phyloP scores from a whole-genome alignment of 2,329 filamentous ascomycete species.

The Stagonosporopsis chrysanthemi region DNA sequence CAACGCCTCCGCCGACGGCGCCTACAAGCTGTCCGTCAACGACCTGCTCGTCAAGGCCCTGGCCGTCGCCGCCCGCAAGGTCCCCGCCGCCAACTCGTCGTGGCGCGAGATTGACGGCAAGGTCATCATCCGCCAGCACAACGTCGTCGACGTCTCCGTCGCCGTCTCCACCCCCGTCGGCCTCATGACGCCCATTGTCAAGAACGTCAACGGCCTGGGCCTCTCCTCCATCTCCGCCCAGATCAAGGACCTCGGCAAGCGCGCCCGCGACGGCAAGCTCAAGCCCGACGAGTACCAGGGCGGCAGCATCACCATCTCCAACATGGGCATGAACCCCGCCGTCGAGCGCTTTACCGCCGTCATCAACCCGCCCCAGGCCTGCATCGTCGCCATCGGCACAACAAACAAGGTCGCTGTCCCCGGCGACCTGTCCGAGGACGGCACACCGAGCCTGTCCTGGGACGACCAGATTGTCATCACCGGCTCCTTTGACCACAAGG shows the following conservation, averaged over 20 bases:
- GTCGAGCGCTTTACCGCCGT: slow-evolving; percentile 97
- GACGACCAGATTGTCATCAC: slow-evolving; percentile 97
- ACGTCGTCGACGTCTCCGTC: slow-evolving; percentile 91
- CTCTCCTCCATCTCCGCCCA: slow-evolving; percentile 85
- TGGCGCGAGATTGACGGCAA: slow-evolving; percentile 83
- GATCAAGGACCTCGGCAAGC: slow-evolving; percentile 97
- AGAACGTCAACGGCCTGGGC: slow-evolving; percentile 83
- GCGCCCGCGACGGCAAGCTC: slow-evolving; percentile 94
- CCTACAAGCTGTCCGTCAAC: slow-evolving; percentile 99
- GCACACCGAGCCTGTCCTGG: slow-evolving; percentile 77
- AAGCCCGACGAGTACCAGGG: slow-evolving; percentile 99
- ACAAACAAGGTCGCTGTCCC: slow-evolving; percentile 94
- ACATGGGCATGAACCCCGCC: slow-evolving; percentile 99
- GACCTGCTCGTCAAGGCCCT: slow-evolving; percentile 99
- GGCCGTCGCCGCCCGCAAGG: slow-evolving; percentile 86
- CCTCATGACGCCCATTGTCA: slow-evolving; percentile 97
- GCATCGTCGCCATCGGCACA: slow-evolving; percentile 92
- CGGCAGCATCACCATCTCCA: slow-evolving; percentile 98
- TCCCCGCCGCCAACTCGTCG: slow-evolving; percentile 93
- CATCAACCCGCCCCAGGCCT: slow-evolving; percentile 98
- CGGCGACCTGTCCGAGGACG: slow-evolving; percentile 78
- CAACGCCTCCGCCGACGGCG: slow-evolving; percentile 85
- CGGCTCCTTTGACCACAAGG: slow-evolving; percentile 98
- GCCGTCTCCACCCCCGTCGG: slow-evolving; percentile 92
- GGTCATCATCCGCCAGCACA: slow-evolving; percentile 87